Base-by-base conservation (phyloP, 768 basidiomycete species). In the Phanerochaete carnosa region DNA sequence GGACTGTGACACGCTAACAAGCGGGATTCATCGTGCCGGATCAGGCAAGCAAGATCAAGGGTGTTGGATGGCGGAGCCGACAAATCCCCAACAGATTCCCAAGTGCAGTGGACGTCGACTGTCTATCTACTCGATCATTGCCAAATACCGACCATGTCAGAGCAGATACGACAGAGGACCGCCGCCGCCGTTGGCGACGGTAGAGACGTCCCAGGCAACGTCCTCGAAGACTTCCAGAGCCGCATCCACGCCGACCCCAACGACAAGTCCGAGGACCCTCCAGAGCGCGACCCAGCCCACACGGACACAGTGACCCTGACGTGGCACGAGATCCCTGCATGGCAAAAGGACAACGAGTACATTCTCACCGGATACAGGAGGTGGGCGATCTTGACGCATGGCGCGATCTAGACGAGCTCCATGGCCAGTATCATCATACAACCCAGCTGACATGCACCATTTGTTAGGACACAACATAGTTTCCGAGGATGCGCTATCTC, bases 301-400 rank as follows among this genome's bases (percentile, higher is more conserved):
- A 22, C 56, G 15, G 22, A 58, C 23, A 15, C 52, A 28, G 60
- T 50, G 49, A 81, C 77, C n/a, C 62, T 82, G 35, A 70, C 75
- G 13, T 91, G 85, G 85, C 61, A 69, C 26, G 83, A 88, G 58
- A 75, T 90, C 46, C 83, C 86, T 43, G 79, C 80, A 33, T 92
- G 88, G 88, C 84, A 85, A 72, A 80, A 75, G 64, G 86, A 91
- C 72, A 92, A 91, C 65, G 87, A 90, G 65, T 88, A 83, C 68
- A 90, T 92, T 61, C 39, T 86, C 59, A 73, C 72, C 35, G 90
- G 90, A 1, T 91, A 92, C 70, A 78, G 89, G 73, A 77, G 83
- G 90, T 89, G 67, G 76, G 65, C 13, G n/a, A n/a, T 3, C 49
- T 4, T 12, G 6, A 26, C 11, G 26, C 19, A 23, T 11, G 26